A percentile compares a stretch with the other conserved stretches of the same genome.
Conservation (phyloP, 768 basidiomycete genomes). For the Macrocybe gigantea region DNA sequence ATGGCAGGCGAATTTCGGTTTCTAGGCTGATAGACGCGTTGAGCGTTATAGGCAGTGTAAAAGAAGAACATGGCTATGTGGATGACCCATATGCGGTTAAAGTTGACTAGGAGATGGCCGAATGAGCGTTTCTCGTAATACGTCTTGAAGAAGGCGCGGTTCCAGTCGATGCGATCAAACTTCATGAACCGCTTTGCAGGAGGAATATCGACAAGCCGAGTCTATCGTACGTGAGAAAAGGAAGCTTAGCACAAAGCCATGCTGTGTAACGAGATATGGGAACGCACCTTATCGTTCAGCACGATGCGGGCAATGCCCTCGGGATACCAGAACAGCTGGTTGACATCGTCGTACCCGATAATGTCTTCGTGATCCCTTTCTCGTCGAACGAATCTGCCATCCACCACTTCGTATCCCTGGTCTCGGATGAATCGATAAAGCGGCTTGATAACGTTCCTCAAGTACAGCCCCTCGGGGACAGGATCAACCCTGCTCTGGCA, state of each 20-base stretch:
- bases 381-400: slow-evolving; percentile 89
- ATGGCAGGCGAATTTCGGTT: slow-evolving; percentile 63
- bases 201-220: slow-evolving; percentile 84
- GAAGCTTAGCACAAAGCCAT: neutral
- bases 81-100: slow-evolving; percentile 99
- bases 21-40: slow-evolving; percentile 67
- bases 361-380: slow-evolving; percentile 92
- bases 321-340: slow-evolving; percentile 99
- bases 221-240: slow-evolving; percentile 35
- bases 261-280: neutral
- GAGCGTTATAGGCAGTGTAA: slow-evolving; percentile 94
- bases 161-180: slow-evolving; percentile 97
- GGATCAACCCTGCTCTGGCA: slow-evolving; percentile 91
- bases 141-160: slow-evolving; percentile 95
- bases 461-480: slow-evolving; percentile 92
- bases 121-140: slow-evolving; percentile 97
- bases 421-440: slow-evolving; percentile 95
- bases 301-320: slow-evolving; percentile 94
- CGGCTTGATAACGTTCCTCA: slow-evolving; percentile 86
- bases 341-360: slow-evolving; percentile 98
- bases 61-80: slow-evolving; percentile 94
- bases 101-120: slow-evolving; percentile 96
- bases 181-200: slow-evolving; percentile 94
- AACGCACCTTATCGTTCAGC: slow-evolving; percentile 76
- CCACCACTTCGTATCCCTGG: slow-evolving; percentile 94